A percentile compares a stretch with the other conserved stretches of the same genome.
phyloP scores from a whole-genome alignment of 306 rosid species.

The Dryas drummondii region DNA sequence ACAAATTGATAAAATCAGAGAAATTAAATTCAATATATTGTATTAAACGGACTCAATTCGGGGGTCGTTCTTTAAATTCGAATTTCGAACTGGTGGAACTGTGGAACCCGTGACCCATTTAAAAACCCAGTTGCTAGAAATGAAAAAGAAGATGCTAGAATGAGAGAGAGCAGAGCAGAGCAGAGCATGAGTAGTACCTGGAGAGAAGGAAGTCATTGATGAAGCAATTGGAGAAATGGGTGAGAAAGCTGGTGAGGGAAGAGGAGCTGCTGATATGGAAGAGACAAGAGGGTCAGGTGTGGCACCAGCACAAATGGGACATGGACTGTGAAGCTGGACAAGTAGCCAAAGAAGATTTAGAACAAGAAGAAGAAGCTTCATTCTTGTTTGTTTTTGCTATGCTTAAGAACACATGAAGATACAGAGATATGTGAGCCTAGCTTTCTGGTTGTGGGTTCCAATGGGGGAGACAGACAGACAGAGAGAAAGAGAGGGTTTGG shows the following conservation, averaged over 20 bases:
- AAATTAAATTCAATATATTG: conserved; percentile 3
- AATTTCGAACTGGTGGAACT: conserved; percentile 34
- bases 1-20: not conserved
- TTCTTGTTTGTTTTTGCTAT: conserved; percentile 36
- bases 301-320: conserved; percentile 46
- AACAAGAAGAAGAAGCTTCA: conserved; percentile 41
- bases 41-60: conserved; percentile 34
- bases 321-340: conserved; percentile 35
- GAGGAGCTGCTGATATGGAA: conserved; percentile 26
- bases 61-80: conserved; percentile 31
- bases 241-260: conserved; percentile 40
- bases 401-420: conserved; percentile 32
- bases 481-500: not conserved
- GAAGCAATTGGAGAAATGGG: conserved; percentile 44
- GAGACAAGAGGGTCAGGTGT: conserved; percentile 38
- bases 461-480: conserved; percentile 13
- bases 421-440: conserved; percentile 10
- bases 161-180: conserved; percentile 6
- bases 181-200: conserved; percentile 43
- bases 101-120: conserved; percentile 10
- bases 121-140: conserved; percentile 22
- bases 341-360: conserved; percentile 18
- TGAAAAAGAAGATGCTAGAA: conserved; percentile 7
- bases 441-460: conserved; percentile 19
- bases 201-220: conserved; percentile 59